These are phyloP conservation scores for Nigrospora sphaerica DNA, from an alignment of 2,329 filamentous ascomycete species.

Conservation along the genomic window DNA sequence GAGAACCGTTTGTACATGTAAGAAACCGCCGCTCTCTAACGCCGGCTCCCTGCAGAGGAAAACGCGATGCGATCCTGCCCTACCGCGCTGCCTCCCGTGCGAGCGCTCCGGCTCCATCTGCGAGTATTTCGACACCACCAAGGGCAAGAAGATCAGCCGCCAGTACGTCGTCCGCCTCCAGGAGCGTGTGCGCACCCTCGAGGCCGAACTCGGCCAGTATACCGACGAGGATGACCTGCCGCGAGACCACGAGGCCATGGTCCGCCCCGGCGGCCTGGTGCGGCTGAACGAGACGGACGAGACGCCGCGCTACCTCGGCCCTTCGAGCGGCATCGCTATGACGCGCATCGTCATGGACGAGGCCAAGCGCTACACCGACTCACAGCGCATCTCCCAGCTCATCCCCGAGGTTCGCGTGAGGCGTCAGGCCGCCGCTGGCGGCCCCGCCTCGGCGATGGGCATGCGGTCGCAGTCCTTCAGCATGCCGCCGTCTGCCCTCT, in stretches of 20 bases:
- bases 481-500: constrained; percentile 40
- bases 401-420: constrained; percentile 66
- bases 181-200: constrained; percentile 74
- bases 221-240: constrained; percentile 70
- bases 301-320: constrained; percentile 78
- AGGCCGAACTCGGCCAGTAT: constrained; percentile 71
- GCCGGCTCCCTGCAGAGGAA: constrained; percentile 60
- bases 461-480: constrained; percentile 61
- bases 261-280: constrained; percentile 80
- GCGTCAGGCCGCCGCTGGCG: constrained; percentile 33
- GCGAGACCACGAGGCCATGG: constrained; percentile 72
- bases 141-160: constrained; percentile 78
- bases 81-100: constrained; percentile 88
- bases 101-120: constrained; percentile 86
- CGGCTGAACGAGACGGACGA: constrained; percentile 81
- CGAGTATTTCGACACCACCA: constrained; percentile 90
- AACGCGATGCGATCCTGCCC: constrained; percentile 87
- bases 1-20: not conserved
- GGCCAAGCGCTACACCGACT: constrained; percentile 87
- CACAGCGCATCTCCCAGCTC: constrained; percentile 85
- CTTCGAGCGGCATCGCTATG: constrained; percentile 93
- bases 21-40: constrained; percentile 2
- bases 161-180: constrained; percentile 90
- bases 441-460: constrained; percentile 1
- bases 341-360: constrained; percentile 93